These are phyloP conservation scores for Daedaleopsis nitida DNA, from an alignment of 768 basidiomycete genomes.

Conservation along the genomic window DNA sequence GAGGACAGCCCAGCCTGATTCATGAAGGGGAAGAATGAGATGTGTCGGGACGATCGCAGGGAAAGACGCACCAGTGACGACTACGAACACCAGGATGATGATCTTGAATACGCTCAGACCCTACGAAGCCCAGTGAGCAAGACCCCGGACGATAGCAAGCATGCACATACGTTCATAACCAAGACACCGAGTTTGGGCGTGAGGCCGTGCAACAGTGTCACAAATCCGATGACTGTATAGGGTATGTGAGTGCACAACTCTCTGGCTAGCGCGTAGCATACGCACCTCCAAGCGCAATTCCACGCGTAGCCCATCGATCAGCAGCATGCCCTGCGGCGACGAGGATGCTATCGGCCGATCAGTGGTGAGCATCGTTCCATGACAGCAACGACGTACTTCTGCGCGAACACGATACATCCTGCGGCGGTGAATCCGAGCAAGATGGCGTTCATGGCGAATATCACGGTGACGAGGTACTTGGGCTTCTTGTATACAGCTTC, in stretches of 20 bases:
- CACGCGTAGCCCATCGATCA: conserved; percentile 52
- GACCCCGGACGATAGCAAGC: conserved; percentile 34
- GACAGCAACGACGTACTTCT: conserved; percentile 22
- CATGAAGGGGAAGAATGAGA: not conserved
- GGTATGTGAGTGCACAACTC: not conserved
- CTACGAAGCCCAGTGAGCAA: conserved; percentile 31
- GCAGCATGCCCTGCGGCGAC: conserved; percentile 32
- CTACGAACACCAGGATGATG: conserved; percentile 53
- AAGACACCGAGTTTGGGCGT: conserved; percentile 49
- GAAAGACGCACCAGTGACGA: conserved; percentile 43
- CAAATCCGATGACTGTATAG: conserved; percentile 48
- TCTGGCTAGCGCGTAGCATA: not conserved
- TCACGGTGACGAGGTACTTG: conserved; percentile 34
- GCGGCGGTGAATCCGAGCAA: conserved; percentile 39
- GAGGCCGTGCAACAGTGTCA: conserved; percentile 53
- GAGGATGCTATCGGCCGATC: conserved; percentile 43
- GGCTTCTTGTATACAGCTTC: conserved; percentile 51
- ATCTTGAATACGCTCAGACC: conserved; percentile 56
- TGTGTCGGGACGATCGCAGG: too few relatives aligned
- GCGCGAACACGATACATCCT: conserved; percentile 34
- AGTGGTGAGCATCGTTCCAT: not conserved
- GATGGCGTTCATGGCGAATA: conserved; percentile 38
- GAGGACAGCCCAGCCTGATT: conserved; percentile 58
- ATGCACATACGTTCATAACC: conserved; percentile 53
- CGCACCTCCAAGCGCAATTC: conserved; percentile 58